Evolutionary conservation across 768 basidiomycete species (phyloP).

Genomic region (Asterophora lycoperdoides): DNA sequence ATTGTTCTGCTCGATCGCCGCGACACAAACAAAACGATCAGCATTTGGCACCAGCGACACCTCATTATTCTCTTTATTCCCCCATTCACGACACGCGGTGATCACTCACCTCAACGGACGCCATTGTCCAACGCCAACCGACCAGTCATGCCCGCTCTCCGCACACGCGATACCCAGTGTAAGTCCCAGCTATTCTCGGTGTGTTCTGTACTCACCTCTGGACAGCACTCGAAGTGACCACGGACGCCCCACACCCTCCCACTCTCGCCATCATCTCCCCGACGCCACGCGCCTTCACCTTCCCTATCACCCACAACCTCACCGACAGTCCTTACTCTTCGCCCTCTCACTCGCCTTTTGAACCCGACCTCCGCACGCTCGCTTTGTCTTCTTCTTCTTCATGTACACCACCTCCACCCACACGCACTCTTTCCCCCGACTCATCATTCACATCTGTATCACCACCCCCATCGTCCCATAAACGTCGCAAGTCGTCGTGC

Average conservation of each 20-base stretch:
- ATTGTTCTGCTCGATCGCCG: conserved; percentile 54
- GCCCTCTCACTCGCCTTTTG: conserved; percentile 67
- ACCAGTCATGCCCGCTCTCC: conserved; percentile 71
- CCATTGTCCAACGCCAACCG: conserved; percentile 25
- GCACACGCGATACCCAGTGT: conserved; percentile 72
- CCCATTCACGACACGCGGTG: conserved; percentile 24
- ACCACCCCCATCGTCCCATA: conserved; percentile 36
- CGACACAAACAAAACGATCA: conserved; percentile 47
- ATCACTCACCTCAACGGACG: conserved; percentile 13
- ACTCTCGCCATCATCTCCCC: conserved; percentile 61
- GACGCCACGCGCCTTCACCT: conserved; percentile 67
- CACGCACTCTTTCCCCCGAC: conserved; percentile 41
- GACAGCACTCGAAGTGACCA: conserved; percentile 72
- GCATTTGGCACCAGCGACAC: conserved; percentile 40
- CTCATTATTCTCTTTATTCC: conserved; percentile 40
- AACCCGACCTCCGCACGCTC: conserved; percentile 62
- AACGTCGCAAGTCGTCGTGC: conserved; percentile 50
- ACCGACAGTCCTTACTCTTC: conserved; percentile 68
- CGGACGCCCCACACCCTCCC: conserved; percentile 54
- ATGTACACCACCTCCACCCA: conserved; percentile 32
- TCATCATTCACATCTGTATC: conserved; percentile 37
- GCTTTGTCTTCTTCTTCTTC: conserved; percentile 35
- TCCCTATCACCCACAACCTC: conserved; percentile 58
- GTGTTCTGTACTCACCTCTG: conserved; percentile 11
- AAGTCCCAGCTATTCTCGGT: conserved; percentile 18